A percentile compares a stretch with the other conserved stretches of the same genome.
Conservation (phyloP, 176 grass and related monocot genomes). For the Bolboschoenus planiculmis region DNA sequence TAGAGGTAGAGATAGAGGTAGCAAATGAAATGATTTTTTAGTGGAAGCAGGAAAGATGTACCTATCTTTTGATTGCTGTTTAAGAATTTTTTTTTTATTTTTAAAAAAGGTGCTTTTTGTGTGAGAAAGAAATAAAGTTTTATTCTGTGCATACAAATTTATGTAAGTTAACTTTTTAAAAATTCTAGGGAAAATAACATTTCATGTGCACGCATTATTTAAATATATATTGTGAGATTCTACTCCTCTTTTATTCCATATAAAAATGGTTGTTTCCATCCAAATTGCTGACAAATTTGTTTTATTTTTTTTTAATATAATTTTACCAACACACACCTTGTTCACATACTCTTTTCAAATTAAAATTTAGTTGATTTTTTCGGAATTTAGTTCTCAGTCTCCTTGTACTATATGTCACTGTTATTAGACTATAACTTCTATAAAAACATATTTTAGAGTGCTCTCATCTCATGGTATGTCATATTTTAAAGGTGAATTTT, state of each 20-base stretch:
- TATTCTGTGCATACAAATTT: not conserved
- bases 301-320: not conserved
- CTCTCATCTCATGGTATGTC: no score
- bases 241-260: not conserved
- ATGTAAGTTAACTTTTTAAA: not conserved
- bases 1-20: not conserved
- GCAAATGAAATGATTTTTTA: not conserved
- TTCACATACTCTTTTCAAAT: not conserved
- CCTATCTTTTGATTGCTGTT: not conserved
- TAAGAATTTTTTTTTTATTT: constrained; percentile 14
- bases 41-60: not conserved
- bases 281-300: not conserved
- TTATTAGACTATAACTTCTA: no score
- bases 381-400: not conserved
- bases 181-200: not conserved
- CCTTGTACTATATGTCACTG: not conserved
- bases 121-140: constrained; percentile 10
- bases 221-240: not conserved
- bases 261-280: not conserved
- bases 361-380: not conserved
- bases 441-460: no score
- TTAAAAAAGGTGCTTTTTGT: constrained; percentile 6
- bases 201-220: not conserved
- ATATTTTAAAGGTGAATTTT: no score
- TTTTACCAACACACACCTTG: not conserved